Conservation (phyloP, 176 grass and related monocot species). For the Juncus effusus region DNA sequence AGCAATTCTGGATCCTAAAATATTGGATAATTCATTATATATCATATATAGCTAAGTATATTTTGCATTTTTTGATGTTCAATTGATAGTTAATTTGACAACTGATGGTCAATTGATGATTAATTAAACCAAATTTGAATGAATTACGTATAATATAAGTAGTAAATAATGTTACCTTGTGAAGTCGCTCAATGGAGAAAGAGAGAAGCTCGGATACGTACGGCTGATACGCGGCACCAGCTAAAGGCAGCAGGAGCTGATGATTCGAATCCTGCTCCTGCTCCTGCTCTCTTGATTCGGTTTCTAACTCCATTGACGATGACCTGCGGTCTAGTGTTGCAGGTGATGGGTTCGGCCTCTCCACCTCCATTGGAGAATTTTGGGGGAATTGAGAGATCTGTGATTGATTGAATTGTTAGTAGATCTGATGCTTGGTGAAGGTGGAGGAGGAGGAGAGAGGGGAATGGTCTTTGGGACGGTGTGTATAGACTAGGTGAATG, state of each 20-base stretch:
- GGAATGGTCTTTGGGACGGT: no score
- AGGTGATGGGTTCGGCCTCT: constrained; percentile 18
- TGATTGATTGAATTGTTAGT: no score
- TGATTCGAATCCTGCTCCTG: constrained; percentile 1
- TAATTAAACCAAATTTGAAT: no score
- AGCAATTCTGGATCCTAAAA: constrained; percentile 39
- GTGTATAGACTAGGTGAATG: no score
- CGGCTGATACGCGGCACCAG: constrained; percentile 55
- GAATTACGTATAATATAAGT: no score
- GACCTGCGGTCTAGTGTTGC: constrained; percentile 15
- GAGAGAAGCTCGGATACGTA: constrained; percentile 99
- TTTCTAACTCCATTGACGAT: constrained; percentile 10
- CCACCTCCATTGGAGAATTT: constrained; percentile 15
- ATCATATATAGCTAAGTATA: not conserved
- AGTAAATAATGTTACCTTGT: constrained; percentile 47
- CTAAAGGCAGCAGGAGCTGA: constrained; percentile 43
- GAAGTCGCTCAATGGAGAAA: constrained; percentile 97
- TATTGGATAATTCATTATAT: constrained; percentile 3
- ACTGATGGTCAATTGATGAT: no score
- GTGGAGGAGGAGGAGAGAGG: no score
- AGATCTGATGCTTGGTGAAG: no score
- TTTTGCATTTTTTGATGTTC: no score
- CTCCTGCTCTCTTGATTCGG: constrained; percentile 2
- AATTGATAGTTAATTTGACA: no score
- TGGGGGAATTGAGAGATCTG: no score